Base-by-base conservation (phyloP, 2,329 filamentous ascomycete genomes). In the Colletotrichum phormii region DNA sequence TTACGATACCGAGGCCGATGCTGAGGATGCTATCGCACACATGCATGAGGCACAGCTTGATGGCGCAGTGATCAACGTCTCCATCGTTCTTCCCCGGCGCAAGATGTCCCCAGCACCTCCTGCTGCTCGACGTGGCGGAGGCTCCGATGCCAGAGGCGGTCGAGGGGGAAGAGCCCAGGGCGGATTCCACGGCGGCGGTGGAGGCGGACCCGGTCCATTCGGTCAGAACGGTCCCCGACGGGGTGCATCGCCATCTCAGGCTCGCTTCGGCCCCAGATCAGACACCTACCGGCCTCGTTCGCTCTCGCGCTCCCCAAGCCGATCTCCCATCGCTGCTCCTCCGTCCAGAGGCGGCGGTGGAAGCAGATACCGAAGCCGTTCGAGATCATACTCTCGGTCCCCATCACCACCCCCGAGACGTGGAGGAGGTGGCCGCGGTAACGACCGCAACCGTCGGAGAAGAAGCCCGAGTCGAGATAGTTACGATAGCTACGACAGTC, bases 41-140 rank as follows among this genome's bases (percentile, higher is more conserved):
- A 98, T 99, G 97, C 97, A 99, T 82, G 97, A 99, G 84, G 95
- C 94, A n/a, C 94, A 97, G 79, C 85, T 98, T 33, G 95, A 98
- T 81, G 95, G 95, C 64, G 90, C 92, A 26, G 87, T 91, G 51
- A 92, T 98, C 79, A 93, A 93, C 78, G 95, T 98, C 61, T 97
- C 94, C 57, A 97, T 98, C 76, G 94, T 98, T 31, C 87, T 97
- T 46, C 95, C 95, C 0, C 90, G 93, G 62, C 91, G 93, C 78
- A 94, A 95, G 77, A 94, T 98, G 78, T 95, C 94, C 7, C 91
- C 91, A 22, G 91, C 93, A 58, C 95, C 95, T 18, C 94, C 94
- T 1, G 89, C 89, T 5, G 90, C 93, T 64, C 89, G 92, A 63
- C 89, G 89, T 62, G 89, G 89, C 71, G 88, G 87, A 70, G 89